Percentiles rank a stretch among this genome's conserved stretches.
These are phyloP conservation scores for Panaeolus papilionaceus DNA, from an alignment of 768 basidiomycete species.

Conservation along the genomic window DNA sequence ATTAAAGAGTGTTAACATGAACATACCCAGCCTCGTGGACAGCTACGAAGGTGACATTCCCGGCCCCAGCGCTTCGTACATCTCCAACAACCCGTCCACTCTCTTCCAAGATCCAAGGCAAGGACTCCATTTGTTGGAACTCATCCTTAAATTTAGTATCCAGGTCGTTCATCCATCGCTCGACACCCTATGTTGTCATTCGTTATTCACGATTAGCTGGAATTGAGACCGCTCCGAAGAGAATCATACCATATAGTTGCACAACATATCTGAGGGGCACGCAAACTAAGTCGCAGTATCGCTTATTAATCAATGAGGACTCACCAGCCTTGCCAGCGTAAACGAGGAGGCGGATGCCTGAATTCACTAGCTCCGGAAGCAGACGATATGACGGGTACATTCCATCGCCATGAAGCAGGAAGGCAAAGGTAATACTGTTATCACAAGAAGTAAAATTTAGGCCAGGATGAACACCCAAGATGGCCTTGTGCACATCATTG, in stretches of 20 bases:
- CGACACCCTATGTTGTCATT: slow-evolving; percentile 61
- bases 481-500: slow-evolving; percentile 70
- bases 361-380: slow-evolving; percentile 80
- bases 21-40: slow-evolving; percentile 83
- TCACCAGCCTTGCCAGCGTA: slow-evolving; percentile 87
- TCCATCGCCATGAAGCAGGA: slow-evolving; percentile 82
- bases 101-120: slow-evolving; percentile 61
- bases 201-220: too few species aligned
- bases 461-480: slow-evolving; percentile 71
- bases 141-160: slow-evolving; percentile 66
- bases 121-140: slow-evolving; percentile 54
- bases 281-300: not conserved
- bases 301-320: slow-evolving; percentile 29
- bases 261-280: slow-evolving; percentile 71
- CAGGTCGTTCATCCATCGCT: slow-evolving; percentile 73
- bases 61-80: slow-evolving; percentile 78
- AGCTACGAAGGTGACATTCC: slow-evolving; percentile 85
- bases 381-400: slow-evolving; percentile 83
- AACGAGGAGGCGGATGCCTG: slow-evolving; percentile 83
- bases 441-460: slow-evolving; percentile 73
- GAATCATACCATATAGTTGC: slow-evolving; percentile 74
- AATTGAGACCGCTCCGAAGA: slow-evolving; percentile 11
- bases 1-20: not conserved
- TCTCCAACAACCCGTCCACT: slow-evolving; percentile 67
- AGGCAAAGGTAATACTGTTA: slow-evolving; percentile 80